These are phyloP conservation scores for Hyaloperonospora arabidopsidis DNA, from an alignment of 352 stramenopile species.

Conservation along the genomic window DNA sequence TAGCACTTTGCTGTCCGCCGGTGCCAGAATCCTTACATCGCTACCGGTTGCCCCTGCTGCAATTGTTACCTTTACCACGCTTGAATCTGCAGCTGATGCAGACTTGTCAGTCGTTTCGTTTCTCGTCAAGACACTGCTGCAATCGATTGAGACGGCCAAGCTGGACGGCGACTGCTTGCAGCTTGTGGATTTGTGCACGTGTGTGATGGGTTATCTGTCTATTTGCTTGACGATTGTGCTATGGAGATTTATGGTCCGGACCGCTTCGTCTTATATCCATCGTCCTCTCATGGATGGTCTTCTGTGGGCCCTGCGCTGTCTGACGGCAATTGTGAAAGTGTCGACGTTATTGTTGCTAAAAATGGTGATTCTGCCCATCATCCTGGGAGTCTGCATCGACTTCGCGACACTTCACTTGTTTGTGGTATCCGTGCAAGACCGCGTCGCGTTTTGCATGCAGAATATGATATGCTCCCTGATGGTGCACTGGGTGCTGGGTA, in stretches of 20 bases:
- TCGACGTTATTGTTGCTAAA: constrained; percentile 93
- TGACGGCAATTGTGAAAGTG: constrained; percentile 90
- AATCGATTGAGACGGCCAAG: constrained; percentile 51
- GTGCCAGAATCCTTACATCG: constrained; percentile 48
- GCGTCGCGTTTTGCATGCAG: constrained; percentile 74
- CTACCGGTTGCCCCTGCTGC: constrained; percentile 33
- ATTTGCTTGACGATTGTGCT: constrained; percentile 82
- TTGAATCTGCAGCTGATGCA: constrained; percentile 20
- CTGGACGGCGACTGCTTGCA: constrained; percentile 71
- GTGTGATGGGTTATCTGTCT: constrained; percentile 63
- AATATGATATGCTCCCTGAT: constrained; percentile 89
- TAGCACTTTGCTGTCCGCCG: constrained; percentile 77
- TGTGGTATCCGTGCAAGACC: constrained; percentile 59
- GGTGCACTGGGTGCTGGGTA: constrained; percentile 95
- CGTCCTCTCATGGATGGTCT: constrained; percentile 73
- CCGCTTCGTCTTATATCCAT: constrained; percentile 76
- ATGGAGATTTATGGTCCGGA: constrained; percentile 81
- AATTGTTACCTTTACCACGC: constrained; percentile 16
- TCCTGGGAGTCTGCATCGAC: constrained; percentile 92
- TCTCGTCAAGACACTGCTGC: constrained; percentile 44
- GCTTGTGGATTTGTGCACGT: constrained; percentile 80
- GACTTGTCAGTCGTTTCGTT: constrained; percentile 28
- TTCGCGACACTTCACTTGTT: constrained; percentile 89
- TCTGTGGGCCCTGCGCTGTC: constrained; percentile 68
- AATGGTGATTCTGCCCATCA: constrained; percentile 94